Evolutionary conservation across 1,284 basidiomycete species (phyloP).

Genomic region (Ceratobasidium sp.): DNA sequence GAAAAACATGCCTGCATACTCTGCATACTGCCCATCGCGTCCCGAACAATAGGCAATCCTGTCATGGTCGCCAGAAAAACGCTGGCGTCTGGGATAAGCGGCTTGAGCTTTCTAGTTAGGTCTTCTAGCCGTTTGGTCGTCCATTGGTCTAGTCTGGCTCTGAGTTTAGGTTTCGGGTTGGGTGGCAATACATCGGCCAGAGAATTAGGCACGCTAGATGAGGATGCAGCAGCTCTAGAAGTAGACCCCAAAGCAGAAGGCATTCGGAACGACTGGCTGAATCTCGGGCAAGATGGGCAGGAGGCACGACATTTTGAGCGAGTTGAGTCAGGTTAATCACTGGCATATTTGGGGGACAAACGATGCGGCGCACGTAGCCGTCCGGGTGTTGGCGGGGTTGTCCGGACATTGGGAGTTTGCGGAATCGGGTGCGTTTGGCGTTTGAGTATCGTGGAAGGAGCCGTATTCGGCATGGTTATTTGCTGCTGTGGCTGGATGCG

Average conservation of each 20-base stretch:
- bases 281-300: not conserved
- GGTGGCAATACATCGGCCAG: too few species aligned
- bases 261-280: not conserved
- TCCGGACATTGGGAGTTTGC: not conserved
- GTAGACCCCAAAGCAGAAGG: not conserved
- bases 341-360: slow-evolving; percentile 19
- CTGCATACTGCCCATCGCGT: not conserved
- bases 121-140: not conserved
- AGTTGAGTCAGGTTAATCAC: not conserved
- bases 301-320: slow-evolving; percentile 11
- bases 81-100: not conserved
- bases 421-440: not conserved
- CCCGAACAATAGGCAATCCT: not conserved
- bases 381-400: too few species aligned
- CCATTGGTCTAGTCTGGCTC: not conserved
- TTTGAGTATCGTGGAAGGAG: not conserved
- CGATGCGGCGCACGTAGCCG: not conserved
- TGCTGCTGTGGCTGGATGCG: not conserved
- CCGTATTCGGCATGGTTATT: not conserved
- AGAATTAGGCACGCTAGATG: not conserved
- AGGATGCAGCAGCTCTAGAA: not conserved
- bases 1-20: not conserved
- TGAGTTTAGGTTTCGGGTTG: not conserved
- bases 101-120: not conserved
- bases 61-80: slow-evolving; percentile 9